Evolutionary conservation across 1,284 basidiomycete genomes (phyloP), one percentile per base, ranked within the genome.

Genomic region (Kwoniella shivajii): DNA sequence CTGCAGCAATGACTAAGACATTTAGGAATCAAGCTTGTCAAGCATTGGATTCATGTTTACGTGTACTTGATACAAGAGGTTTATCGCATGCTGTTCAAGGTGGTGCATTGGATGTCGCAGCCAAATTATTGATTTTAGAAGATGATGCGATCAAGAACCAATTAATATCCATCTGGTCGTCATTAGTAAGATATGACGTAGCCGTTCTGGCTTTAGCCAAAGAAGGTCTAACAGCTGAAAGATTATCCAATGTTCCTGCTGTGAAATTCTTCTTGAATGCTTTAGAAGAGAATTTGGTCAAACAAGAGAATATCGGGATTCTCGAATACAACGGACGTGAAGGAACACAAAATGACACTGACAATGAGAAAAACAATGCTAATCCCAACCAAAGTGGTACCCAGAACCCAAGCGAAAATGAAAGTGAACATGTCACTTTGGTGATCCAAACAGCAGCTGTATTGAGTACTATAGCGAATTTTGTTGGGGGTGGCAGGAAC

Each of bases 161-260:
- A 9, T 45, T 70, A 39, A 66, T 73, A 45, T 63, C 60, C 22
- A 69, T 73, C 11, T 73, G 71, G 71, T 61, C 71, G 2, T 64
- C 63, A 0, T 55, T 73, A 26, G 63, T 70, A 16, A 53, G 65
- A 44, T 61, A 66, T 44, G 62, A 65, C 33, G 41, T 14, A 61
- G 62, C 33, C 6, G 60, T 68, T 2, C 22, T 43, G 6, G 36
- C 56, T 27, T 51, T 69, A 1, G 61, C 59, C 14, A 29, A 50
- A 39, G 49, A 58, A 27, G 62, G 61, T 6, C 27, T 49, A 22
- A 57, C 49, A 50, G 10, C 58, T 9, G 54, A 61, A 24, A 36
- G 50, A 24, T 42, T 67, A n/a, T 56, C 61, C 9, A 42, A 53
- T 0, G 31, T 61, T 3, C 59, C 53, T 4, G 43, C 63, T 18